phyloP scores from a whole-genome alignment of 2,329 filamentous ascomycete genomes.

The Tolypocladium tropicale region DNA sequence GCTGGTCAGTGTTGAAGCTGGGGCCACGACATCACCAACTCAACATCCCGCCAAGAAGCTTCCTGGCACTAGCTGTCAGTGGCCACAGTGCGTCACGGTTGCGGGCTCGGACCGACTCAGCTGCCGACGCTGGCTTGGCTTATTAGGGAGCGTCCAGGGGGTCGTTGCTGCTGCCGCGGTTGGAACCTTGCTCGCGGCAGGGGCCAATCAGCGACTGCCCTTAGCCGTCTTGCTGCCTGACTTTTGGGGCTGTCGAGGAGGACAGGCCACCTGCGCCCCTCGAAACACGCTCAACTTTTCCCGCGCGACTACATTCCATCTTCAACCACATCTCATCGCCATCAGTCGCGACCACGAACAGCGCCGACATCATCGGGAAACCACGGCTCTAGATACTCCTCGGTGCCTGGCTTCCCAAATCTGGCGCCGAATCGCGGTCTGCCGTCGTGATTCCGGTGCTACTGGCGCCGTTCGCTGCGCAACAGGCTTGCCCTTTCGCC shows the following conservation, averaged over 20 bases:
- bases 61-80: conserved; percentile 1
- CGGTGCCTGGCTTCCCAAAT: conserved; percentile 7
- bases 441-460: conserved; percentile 1
- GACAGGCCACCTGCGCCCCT: conserved; percentile 5
- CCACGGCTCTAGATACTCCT: conserved; percentile 11
- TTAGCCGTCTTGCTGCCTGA: conserved; percentile 19
- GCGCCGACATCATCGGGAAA: conserved; percentile 13
- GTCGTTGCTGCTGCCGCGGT: not conserved
- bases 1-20: conserved; percentile 1
- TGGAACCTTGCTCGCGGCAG: not conserved
- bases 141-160: too few species aligned
- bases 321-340: conserved; percentile 14
- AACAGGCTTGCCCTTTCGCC: conserved; percentile 8
- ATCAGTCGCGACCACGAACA: conserved; percentile 12
- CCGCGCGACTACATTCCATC: conserved; percentile 18
- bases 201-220: not conserved
- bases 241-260: conserved; percentile 15
- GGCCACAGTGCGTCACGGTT: conserved; percentile 2
- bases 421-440: conserved; percentile 7
- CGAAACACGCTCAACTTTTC: conserved; percentile 21
- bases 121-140: conserved; percentile 1
- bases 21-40: conserved; percentile 11
- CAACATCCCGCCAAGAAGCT: conserved; percentile 2
- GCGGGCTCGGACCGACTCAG: conserved; percentile 11
- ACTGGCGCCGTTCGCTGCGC: conserved; percentile 2